Base-by-base conservation (phyloP, 1,139 yeast species). In the Meyerozyma carpophila region DNA sequence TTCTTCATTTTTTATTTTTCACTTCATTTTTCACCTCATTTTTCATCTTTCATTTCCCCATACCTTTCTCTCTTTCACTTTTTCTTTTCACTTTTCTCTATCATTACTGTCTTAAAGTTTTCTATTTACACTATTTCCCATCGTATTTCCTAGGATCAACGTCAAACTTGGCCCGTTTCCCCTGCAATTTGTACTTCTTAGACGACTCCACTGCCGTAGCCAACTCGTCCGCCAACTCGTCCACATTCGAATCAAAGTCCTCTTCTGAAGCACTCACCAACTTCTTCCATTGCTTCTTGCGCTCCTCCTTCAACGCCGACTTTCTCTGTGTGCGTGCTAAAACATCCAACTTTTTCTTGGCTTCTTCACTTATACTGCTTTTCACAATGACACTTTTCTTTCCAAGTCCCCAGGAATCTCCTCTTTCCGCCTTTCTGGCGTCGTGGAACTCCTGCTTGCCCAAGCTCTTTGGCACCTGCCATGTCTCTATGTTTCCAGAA, bases 361-460 rank as follows among this genome's bases (percentile, higher is more conserved):
- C 57, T 20, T 62, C 59, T 14, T 63, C 71, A 29, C 67, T 56
- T 11, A 72, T 43, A 28, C 55, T 56, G 40, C 61, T 65, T 49
- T 63, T 65, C 18, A 70, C 73, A 4, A 69, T 60, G 10, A 74
- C 80, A 8, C 83, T 75, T 65, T 91, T 91, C 39, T 84, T 85
- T 25, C 81, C 93, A 43, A 88, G 68, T 0, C 85, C 84, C 98
- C 98, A 93, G 44, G 84, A 65, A 59, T 93, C 99, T n/a, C 97
- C 96, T 56, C 81, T 78, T 32, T 65, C 67, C 0, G 88, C 79
- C 60, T 93, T 91, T 47, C 98, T 75, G 0, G 96, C 96, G 66
- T 93, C 98, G 53, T 88, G 95, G 56, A 89, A 93, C 2, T 73
- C 80, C 51, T 82, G 85, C 52, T 81, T 81, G 10, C 88, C 87